Evolutionary conservation across 495 filamentous ascomycete genomes (phyloP), one percentile per base, ranked within the genome.

Genomic region (Podospora didyma): DNA sequence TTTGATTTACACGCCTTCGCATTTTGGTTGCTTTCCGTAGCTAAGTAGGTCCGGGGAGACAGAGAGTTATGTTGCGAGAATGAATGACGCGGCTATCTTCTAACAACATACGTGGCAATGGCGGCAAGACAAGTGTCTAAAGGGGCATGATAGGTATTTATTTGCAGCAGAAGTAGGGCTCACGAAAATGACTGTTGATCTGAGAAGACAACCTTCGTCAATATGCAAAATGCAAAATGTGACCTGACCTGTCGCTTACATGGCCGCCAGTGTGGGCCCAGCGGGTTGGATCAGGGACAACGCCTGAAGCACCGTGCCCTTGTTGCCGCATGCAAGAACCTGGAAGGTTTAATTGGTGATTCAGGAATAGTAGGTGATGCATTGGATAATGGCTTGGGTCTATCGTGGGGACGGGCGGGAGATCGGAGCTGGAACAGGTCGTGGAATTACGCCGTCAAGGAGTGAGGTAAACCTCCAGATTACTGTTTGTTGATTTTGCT

Each of bases 11-110:
- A 48, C 46, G 60, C 53, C 52, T 57, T 53, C 23, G 52, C 11
- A 53, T 58, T 64, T 51, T 59, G 60, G 57, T 66, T 60, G 57
- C 53, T 63, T 64, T 56, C 47, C 44, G 54, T 56, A 42, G 35
- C 28, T 22, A 17, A 22, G 31, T 44, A 49, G 24, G 16, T 54
- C 47, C 28, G 42, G 45, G 42, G 57, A 23, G 53, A 24, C 49
- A 19, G 44, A 53, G n/a, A 44, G 3, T 26, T 53, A 17, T 21
- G 39, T 19, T 20, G 26, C 9, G n/a, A 42, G 14, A 14, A 17
- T 42, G 39, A 42, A 14, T 1, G 34, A 10, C 7, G 14, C 39
- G 12, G 5, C 39, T 16, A 12, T 14, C 17, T 37, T 24, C 46
- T 22, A 28, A 14, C 7, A 1, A 48, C 20, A 14, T 14, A 42